phyloP scores from a whole-genome alignment of 1,284 basidiomycete species.

The Microbotryum lychnidis-dioicae region DNA sequence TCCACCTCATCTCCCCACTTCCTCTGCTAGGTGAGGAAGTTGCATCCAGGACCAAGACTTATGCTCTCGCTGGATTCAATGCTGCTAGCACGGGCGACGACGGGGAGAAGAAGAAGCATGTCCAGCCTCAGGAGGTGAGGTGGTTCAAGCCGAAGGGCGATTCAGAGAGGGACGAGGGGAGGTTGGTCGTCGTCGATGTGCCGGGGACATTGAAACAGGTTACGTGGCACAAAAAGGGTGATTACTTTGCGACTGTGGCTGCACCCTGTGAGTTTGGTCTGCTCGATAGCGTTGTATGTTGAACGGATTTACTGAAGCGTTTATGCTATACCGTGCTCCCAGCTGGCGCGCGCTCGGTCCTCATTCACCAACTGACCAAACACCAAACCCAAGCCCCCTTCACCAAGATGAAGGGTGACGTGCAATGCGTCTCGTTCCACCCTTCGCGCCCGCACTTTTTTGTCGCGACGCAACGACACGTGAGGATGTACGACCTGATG shows the following conservation, averaged over 20 bases:
- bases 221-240: constrained; percentile 87
- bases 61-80: constrained; percentile 36
- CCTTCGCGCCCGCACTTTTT: constrained; percentile 92
- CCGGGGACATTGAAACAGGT: constrained; percentile 78
- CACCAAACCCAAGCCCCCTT: constrained; percentile 97
- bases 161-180: constrained; percentile 44
- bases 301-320: no score
- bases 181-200: constrained; percentile 46
- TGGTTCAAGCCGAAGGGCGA: constrained; percentile 46
- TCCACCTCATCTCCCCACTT: constrained; percentile 74
- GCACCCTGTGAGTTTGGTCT: constrained; percentile 38
- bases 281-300: no score
- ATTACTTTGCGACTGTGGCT: constrained; percentile 85
- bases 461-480: constrained; percentile 96
- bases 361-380: constrained; percentile 90
- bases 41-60: constrained; percentile 30
- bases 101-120: constrained; percentile 20
- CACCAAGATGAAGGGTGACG: constrained; percentile 79
- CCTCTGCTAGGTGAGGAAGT: constrained; percentile 48
- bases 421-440: constrained; percentile 91
- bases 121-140: constrained; percentile 42
- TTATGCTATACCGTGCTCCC: constrained; percentile 42
- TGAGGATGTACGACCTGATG: constrained; percentile 88
- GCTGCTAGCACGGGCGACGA: constrained; percentile 28
- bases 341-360: constrained; percentile 62